Percentiles rank a stretch among this genome's conserved stretches.
phyloP scores from a whole-genome alignment of 2,329 filamentous ascomycete genomes.

The Penicillium sp. region DNA sequence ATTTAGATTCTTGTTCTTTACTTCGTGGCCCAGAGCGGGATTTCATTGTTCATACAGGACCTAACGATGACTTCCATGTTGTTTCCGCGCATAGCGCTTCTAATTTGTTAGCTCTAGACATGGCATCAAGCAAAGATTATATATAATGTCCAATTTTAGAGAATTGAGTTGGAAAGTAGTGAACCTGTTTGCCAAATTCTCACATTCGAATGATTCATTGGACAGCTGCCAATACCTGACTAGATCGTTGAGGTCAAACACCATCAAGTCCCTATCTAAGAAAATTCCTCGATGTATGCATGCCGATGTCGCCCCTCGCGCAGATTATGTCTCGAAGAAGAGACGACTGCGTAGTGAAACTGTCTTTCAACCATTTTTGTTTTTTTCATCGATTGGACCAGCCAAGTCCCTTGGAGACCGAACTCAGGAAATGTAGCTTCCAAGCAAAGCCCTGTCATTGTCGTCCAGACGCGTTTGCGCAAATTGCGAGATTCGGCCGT shows the following conservation, averaged over 20 bases:
- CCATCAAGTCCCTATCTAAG: background rate
- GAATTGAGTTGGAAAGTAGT: no score
- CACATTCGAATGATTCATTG: background rate
- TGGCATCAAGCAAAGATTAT: background rate
- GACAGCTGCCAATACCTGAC: background rate
- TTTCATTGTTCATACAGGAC: no score
- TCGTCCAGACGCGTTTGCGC: conserved; percentile 68
- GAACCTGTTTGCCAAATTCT: background rate
- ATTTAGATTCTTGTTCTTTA: no score
- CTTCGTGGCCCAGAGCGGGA: no score
- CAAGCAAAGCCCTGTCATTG: conserved; percentile 53
- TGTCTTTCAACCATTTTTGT: background rate
- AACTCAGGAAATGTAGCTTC: conserved; percentile 46
- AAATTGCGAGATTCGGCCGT: conserved; percentile 68
- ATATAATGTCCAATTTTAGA: no score
- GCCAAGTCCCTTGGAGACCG: background rate
- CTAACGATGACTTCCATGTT: no score
- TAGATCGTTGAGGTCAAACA: background rate
- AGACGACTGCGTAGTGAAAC: background rate
- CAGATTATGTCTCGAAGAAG: background rate
- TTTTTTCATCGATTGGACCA: background rate
- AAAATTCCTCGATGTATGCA: conserved; percentile 5
- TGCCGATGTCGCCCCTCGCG: background rate
- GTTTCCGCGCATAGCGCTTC: no score
- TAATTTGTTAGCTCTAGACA: background rate